Conservation (phyloP, 108 stramenopile genomes). For the Poteriospumella lacustris region DNA sequence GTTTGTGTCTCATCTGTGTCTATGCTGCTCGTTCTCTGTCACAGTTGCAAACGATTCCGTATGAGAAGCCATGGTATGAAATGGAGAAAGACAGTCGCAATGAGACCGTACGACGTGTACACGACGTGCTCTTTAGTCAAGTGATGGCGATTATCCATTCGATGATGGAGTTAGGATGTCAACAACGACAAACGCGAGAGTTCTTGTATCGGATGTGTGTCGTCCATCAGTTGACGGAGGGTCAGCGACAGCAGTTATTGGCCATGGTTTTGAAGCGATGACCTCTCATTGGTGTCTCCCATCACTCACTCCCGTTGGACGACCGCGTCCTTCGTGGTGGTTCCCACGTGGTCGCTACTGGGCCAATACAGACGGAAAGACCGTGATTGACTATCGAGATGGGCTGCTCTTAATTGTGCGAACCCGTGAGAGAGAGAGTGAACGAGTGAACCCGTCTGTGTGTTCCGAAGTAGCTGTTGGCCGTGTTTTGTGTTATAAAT, state of each 20-base stretch:
- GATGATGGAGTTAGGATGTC: slow-evolving; percentile 26
- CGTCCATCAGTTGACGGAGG: slow-evolving; percentile 12
- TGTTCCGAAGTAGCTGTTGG: too few species aligned
- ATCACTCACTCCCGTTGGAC: too few species aligned
- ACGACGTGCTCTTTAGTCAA: slow-evolving; percentile 28
- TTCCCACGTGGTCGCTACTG: too few species aligned
- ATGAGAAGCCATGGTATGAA: slow-evolving; percentile 22
- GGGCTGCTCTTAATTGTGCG: too few species aligned
- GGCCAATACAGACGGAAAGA: too few species aligned
- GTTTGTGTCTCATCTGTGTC: too few species aligned
- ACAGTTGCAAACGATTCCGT: slow-evolving; percentile 22
- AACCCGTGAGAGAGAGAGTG: too few species aligned
- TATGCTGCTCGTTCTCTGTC: neutral
- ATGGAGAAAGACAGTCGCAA: slow-evolving; percentile 19
- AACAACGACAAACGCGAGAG: neutral
- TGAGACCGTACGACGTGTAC: slow-evolving; percentile 15
- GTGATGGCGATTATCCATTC: slow-evolving; percentile 19
- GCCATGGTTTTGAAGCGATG: neutral
- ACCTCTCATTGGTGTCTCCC: too few species aligned
- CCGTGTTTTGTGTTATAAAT: too few species aligned
- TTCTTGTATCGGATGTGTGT: slow-evolving; percentile 32
- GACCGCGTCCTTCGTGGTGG: too few species aligned
- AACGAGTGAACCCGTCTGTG: too few species aligned
- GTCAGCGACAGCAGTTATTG: slow-evolving; percentile 11
- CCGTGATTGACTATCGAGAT: too few species aligned